Base-by-base conservation (phyloP, 139 green algal genomes). In the Chlorokybus atmophyticus region DNA sequence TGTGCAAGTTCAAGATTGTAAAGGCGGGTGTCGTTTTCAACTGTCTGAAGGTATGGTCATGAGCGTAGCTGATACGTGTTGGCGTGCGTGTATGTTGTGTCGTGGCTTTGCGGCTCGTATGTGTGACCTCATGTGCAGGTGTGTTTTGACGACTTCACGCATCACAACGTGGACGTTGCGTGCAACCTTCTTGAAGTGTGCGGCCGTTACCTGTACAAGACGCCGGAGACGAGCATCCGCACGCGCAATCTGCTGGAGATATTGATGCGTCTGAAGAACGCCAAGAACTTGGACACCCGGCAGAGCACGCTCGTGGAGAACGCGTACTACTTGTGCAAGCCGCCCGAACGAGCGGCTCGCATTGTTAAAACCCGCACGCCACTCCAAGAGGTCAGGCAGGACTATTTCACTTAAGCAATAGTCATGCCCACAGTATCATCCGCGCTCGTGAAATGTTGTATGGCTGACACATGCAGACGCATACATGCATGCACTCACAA, bases 101-200 rank as follows among this genome's bases (percentile, higher is more conserved):
- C 39, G 19, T 19, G 19, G 19, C 19, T n/a, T n/a, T n/a, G n/a
- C n/a, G n/a, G n/a, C n/a, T n/a, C n/a, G n/a, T 38, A 14, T 55
- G 10, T n/a, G 8, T 19, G n/a, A 56, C 14, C 32, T 59, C 5
- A 6, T 61, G 42, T 8, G 40, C 62, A 70, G 62, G 63, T 50
- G 19, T 71, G 57, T 28, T 70, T 94, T 52, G 87, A 96, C 52
- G 85, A 96, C 62, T 95, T 97, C 52, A 59, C 39, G 1, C 73
- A 81, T 26, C 70, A 86, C 68, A 93, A 85, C 55, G 79, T 96
- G 7, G 88, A 96, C 41, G 73, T 82, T 3, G 79, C 86, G 10
- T 87, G 79, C 32, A 66, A 74, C 2, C 52, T 97, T 52, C 74
- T 97, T 41, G 88, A 97, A 73, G 79, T 61, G 0, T 82, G 80